Base-by-base conservation (phyloP, 75 land plant genomes). In the Pseudotsuga menziesii region DNA sequence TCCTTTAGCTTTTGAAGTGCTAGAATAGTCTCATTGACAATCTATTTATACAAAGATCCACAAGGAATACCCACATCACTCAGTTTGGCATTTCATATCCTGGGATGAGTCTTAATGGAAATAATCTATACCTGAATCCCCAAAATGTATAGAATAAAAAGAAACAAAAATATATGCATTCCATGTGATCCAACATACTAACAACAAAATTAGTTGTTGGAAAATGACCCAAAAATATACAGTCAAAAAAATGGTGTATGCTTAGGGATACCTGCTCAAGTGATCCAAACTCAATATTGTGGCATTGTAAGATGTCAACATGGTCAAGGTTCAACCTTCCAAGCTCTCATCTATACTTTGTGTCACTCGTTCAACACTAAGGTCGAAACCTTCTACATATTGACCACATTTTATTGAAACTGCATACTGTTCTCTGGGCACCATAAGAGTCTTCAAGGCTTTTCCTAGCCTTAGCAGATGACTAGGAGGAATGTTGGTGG, bases 391-490 rank as follows among this genome's bases (percentile, higher is more conserved):
- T 26, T 94, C 94, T 11, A 11, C 69, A 75, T 96, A 96, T 9
- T 94, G 84, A 15, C 99, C 99, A 72, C 99, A 96, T 75, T 96
- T 96, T 29, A 97, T 94, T 5, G 99, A 90, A 29, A 96, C 87
- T 6, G 93, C 80, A 75, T 84, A 94, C 56, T 85, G 79, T 9
- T 85, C 88, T 35, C 99, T 83, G 2, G 91, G 92, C 25, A 89
- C 79, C 8, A 79, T 84, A 22, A 90, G 70, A 35, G 92, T 84
- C 57, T 88, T 79, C 27, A 96, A 82, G 20, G 87, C 86, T 77
- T 90, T 91, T 41, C 99, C 99, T 4, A 96, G 86, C 32, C n/a
- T n/a, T n/a, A n/a, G n/a, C n/a, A n/a, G n/a, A n/a, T n/a, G n/a
- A n/a, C n/a, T n/a, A n/a, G n/a, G n/a, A n/a, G n/a, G n/a, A n/a